A percentile compares a stretch with the other conserved stretches of the same genome.
phyloP scores from a whole-genome alignment of 257 asterid genomes.

The Ajuga chamaepitys region DNA sequence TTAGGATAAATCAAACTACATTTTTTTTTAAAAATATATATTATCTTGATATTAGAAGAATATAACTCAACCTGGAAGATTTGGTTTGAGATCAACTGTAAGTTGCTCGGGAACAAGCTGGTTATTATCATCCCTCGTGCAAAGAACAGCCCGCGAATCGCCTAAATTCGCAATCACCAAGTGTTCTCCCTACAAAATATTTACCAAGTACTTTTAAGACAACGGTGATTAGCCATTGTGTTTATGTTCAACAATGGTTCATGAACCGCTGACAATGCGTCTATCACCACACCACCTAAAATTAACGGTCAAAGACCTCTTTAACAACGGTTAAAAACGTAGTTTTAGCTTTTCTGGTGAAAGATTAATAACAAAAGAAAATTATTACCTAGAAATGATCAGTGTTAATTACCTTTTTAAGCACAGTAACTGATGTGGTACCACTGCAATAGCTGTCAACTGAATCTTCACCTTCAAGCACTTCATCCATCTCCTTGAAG shows the following conservation, averaged over 20 bases:
- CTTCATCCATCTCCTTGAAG: constrained; percentile 56
- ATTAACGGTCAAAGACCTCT: too few relatives aligned
- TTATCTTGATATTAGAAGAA: not conserved
- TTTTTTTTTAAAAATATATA: not conserved
- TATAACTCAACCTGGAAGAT: constrained; percentile 45
- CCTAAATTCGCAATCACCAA: constrained; percentile 69
- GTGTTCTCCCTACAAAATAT: constrained; percentile 51
- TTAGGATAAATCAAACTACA: not conserved
- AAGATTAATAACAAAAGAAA: too few relatives aligned
- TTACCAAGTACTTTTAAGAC: not conserved
- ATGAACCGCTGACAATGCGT: too few relatives aligned
- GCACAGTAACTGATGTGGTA: constrained; percentile 59
- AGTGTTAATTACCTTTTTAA: constrained; percentile 45
- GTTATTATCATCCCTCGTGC: constrained; percentile 46
- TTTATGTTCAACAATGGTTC: not conserved
- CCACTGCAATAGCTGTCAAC: constrained; percentile 85
- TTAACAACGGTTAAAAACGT: too few relatives aligned
- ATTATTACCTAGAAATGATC: not conserved
- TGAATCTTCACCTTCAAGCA: constrained; percentile 41
- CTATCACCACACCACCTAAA: too few relatives aligned
- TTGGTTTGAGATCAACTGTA: constrained; percentile 78
- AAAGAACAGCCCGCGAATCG: constrained; percentile 74
- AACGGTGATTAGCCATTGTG: too few relatives aligned
- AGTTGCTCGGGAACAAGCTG: constrained; percentile 61
- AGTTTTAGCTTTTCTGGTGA: too few relatives aligned